Conservation (phyloP, 1,139 yeast genomes). For the Blastobotrys capitulatus region DNA sequence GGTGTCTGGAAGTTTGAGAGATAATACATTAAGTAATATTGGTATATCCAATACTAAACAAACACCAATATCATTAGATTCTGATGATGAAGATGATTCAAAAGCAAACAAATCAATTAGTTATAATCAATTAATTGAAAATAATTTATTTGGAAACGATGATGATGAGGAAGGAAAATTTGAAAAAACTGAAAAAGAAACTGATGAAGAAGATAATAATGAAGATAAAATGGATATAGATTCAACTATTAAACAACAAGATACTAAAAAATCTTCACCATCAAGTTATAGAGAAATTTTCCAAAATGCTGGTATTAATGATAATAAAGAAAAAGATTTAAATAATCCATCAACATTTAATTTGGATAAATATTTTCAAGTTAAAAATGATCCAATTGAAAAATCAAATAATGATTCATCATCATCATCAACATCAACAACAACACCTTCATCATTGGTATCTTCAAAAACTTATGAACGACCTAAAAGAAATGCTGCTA, state of each 20-base stretch:
- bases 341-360: no score
- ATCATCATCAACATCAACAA: no score
- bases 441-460: not conserved
- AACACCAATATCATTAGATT: not conserved
- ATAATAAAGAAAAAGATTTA: no score
- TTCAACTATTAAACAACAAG: no score
- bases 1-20: no score
- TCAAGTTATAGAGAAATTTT: no score
- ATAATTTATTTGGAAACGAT: not conserved
- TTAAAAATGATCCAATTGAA: no score
- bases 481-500: slow-evolving; percentile 1
- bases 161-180: no score
- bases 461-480: not conserved
- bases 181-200: not conserved
- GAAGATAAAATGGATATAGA: not conserved
- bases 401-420: not conserved
- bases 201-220: not conserved
- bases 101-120: not conserved
- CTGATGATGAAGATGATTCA: not conserved
- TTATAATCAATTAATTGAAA: not conserved
- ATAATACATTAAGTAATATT: not conserved
- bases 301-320: no score
- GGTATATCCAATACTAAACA: not conserved
- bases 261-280: no score
- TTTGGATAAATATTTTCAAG: no score